phyloP scores from a whole-genome alignment of 352 stramenopile species.

The Elongisporangium anandrum region DNA sequence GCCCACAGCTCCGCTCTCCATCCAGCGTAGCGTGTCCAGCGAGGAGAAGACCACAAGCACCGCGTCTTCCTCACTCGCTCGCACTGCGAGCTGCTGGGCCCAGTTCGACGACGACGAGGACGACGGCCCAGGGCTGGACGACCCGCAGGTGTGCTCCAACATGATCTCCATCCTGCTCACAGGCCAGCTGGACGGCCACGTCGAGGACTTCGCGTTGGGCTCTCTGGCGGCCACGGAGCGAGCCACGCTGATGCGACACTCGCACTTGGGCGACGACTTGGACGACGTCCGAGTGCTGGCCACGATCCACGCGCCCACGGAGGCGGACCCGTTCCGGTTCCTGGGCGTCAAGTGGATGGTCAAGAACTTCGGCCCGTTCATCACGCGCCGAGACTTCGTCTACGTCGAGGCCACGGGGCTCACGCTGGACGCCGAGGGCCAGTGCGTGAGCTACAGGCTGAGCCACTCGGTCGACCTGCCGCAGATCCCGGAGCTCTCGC shows the following conservation, averaged over 20 bases:
- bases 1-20: not conserved
- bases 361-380: slow-evolving; percentile 21
- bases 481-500: slow-evolving; percentile 20
- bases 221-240: slow-evolving; percentile 21
- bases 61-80: not conserved
- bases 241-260: slow-evolving; percentile 25
- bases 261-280: slow-evolving; percentile 30
- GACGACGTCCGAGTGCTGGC: slow-evolving; percentile 31
- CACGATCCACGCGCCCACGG: slow-evolving; percentile 19
- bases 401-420: slow-evolving; percentile 32
- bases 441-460: slow-evolving; percentile 20
- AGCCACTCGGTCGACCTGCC: slow-evolving; percentile 34
- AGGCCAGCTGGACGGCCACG: slow-evolving; percentile 21
- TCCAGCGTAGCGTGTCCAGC: not conserved
- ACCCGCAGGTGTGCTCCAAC: slow-evolving; percentile 18
- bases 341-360: slow-evolving; percentile 35
- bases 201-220: slow-evolving; percentile 32
- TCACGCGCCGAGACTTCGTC: slow-evolving; percentile 26
- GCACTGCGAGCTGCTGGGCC: not conserved
- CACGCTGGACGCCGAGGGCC: slow-evolving; percentile 20
- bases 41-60: not conserved
- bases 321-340: slow-evolving; percentile 35
- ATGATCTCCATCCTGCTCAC: slow-evolving; percentile 22
- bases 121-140: slow-evolving; percentile 5
- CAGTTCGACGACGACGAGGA: not conserved